These are phyloP conservation scores for Carnegiea gigantea DNA, from an alignment of 179 eudicot species.

Conservation along the genomic window DNA sequence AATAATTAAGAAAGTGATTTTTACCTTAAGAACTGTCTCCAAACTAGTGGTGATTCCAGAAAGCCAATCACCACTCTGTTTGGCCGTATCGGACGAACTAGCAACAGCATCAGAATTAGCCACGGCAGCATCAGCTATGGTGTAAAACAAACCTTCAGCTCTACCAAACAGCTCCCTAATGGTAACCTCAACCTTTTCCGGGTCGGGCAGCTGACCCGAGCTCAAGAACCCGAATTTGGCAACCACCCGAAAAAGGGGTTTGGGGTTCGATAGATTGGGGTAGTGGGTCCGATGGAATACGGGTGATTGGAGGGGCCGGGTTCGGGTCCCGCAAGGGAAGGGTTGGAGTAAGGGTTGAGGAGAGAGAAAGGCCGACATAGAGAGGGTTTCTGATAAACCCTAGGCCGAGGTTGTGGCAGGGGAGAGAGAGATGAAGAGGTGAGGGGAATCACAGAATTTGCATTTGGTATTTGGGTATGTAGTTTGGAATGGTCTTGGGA, in stretches of 20 bases:
- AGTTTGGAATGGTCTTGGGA: background rate
- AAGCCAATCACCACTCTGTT: conserved; percentile 88
- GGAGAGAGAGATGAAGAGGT: background rate
- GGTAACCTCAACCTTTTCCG: conserved; percentile 40
- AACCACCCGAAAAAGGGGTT: conserved; percentile 36
- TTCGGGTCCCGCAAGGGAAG: conserved; percentile 30
- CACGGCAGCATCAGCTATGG: conserved; percentile 85
- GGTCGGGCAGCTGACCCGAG: conserved; percentile 59
- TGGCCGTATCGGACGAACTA: conserved; percentile 29
- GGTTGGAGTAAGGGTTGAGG: conserved; percentile 40
- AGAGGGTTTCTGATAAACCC: conserved; percentile 28
- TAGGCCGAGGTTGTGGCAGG: conserved; percentile 12
- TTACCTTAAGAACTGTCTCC: conserved; percentile 87
- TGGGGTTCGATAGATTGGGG: conserved; percentile 25
- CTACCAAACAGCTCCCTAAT: conserved; percentile 56
- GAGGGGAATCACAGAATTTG: background rate
- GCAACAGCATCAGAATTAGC: conserved; percentile 35
- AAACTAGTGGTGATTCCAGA: conserved; percentile 75
- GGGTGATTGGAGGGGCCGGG: conserved; percentile 44
- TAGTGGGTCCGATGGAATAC: conserved; percentile 42
- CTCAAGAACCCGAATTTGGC: conserved; percentile 58
- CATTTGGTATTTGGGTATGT: background rate
- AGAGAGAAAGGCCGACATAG: conserved; percentile 47
- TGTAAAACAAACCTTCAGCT: conserved; percentile 70
- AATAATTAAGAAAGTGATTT: background rate